These are phyloP conservation scores for Pyracantha coccinea DNA, from an alignment of 331 rosid species.

Conservation along the genomic window DNA sequence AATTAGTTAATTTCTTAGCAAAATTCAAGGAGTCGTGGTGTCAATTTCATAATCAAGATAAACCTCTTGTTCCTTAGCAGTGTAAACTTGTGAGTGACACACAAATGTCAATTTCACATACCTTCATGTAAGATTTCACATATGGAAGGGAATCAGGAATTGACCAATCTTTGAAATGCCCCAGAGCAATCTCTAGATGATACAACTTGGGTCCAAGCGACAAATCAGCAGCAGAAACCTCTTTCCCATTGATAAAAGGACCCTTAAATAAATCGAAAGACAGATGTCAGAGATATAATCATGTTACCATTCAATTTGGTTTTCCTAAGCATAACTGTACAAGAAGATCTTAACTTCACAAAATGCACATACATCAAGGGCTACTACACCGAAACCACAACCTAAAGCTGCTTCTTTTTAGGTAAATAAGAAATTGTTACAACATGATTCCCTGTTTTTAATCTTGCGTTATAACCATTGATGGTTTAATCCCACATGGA, in stretches of 20 bases:
- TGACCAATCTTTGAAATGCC: slow-evolving; percentile 75
- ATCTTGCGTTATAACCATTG: neutral
- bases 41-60: neutral
- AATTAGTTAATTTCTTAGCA: too few species aligned
- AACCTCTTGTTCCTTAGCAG: neutral
- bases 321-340: neutral
- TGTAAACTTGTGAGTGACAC: neutral
- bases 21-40: too few species aligned
- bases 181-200: slow-evolving; percentile 86
- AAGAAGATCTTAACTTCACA: neutral
- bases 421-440: neutral
- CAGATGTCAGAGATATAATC: neutral
- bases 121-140: slow-evolving; percentile 65
- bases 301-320: neutral
- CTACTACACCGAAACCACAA: neutral
- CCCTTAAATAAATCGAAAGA: slow-evolving; percentile 41
- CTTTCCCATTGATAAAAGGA: slow-evolving; percentile 77
- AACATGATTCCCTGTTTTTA: neutral
- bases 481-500: neutral
- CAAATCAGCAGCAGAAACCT: slow-evolving; percentile 67
- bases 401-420: neutral
- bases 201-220: slow-evolving; percentile 87
- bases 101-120: slow-evolving; percentile 13
- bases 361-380: neutral
- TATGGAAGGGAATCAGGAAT: slow-evolving; percentile 68